Evolutionary conservation across 768 basidiomycete genomes (phyloP).

Genomic region (Amylocystis lapponica): DNA sequence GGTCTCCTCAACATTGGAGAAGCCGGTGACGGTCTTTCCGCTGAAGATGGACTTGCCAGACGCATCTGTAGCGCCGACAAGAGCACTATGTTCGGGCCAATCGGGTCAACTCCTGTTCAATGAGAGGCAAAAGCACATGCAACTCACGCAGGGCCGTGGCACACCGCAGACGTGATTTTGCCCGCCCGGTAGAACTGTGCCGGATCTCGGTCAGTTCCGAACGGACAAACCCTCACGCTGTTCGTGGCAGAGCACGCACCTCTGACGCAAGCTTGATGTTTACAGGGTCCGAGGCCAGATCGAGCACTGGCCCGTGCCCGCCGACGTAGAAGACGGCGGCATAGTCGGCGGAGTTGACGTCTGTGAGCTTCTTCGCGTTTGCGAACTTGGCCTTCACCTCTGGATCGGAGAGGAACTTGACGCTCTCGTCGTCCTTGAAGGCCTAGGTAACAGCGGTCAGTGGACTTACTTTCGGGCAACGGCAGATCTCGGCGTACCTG

Average conservation of each 20-base stretch:
- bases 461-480: neutral
- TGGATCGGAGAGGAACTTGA: constrained; percentile 55
- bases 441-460: constrained; percentile 25
- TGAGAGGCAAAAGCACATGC: neutral
- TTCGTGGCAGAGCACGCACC: constrained; percentile 30
- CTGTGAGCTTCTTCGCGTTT: constrained; percentile 52
- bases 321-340: constrained; percentile 76
- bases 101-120: neutral
- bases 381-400: constrained; percentile 45
- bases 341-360: constrained; percentile 56
- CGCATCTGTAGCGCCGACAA: constrained; percentile 49
- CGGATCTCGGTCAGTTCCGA: neutral
- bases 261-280: constrained; percentile 55
- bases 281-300: constrained; percentile 51
- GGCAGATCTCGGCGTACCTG: constrained; percentile 30
- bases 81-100: constrained; percentile 33
- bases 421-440: constrained; percentile 49
- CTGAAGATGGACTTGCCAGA: constrained; percentile 61
- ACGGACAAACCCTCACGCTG: no score
- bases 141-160: constrained; percentile 72
- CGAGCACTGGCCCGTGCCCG: constrained; percentile 74
- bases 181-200: constrained; percentile 59
- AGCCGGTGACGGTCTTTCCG: constrained; percentile 54
- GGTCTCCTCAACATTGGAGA: constrained; percentile 69
- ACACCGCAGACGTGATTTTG: constrained; percentile 68